These are phyloP conservation scores for Colletotrichum shisoi DNA, from an alignment of 2,329 filamentous ascomycete species.

Conservation along the genomic window DNA sequence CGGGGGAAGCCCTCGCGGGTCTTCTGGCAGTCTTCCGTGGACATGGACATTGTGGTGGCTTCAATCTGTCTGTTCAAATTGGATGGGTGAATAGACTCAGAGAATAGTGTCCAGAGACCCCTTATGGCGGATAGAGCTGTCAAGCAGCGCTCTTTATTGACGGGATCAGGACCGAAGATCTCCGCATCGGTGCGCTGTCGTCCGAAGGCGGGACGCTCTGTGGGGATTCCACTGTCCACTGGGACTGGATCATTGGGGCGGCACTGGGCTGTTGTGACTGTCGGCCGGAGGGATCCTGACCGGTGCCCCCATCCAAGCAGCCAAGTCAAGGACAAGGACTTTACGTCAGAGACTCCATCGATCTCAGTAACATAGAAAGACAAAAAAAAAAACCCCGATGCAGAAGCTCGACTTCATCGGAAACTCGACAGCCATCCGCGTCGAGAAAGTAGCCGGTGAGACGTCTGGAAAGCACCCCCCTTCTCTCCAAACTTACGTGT, in stretches of 20 bases:
- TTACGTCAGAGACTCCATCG: background rate
- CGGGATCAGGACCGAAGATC: background rate
- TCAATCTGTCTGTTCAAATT: background rate
- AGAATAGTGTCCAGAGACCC: fast-evolving
- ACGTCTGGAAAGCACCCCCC: background rate
- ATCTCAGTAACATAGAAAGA: background rate
- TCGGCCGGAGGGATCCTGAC: conserved; percentile 23
- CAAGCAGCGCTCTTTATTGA: conserved; percentile 1
- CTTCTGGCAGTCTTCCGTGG: conserved; percentile 44
- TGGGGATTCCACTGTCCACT: conserved; percentile 1
- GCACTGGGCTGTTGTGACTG: conserved; percentile 13
- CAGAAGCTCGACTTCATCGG: too few relatives aligned
- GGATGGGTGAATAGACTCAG: background rate
- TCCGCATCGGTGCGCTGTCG: conserved; percentile 32
- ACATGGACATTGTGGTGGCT: conserved; percentile 52
- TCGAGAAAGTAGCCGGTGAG: too few relatives aligned
- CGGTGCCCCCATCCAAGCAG: background rate
- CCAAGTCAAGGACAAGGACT: background rate
- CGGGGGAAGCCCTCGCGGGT: conserved; percentile 49
- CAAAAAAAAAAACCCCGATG: background rate
- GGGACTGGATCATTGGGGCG: conserved; percentile 32
- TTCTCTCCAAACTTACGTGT: background rate
- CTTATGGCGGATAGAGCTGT: background rate
- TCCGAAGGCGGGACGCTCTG: conserved; percentile 28
- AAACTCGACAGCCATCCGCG: background rate